Base-by-base conservation (phyloP, 768 basidiomycete genomes). In the Calocera viscosa region DNA sequence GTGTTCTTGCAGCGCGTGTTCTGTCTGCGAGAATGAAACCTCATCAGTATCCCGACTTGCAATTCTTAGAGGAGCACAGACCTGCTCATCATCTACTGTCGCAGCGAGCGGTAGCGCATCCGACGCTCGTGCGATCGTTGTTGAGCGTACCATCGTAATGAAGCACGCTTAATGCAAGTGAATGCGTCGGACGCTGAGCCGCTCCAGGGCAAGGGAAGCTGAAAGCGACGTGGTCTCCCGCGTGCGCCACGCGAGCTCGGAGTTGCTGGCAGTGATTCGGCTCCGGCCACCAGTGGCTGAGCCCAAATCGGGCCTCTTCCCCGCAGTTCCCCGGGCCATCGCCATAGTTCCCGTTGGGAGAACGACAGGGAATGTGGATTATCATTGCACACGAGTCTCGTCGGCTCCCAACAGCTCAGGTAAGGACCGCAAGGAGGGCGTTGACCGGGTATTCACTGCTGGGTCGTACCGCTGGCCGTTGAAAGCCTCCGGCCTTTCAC, bases 1-100 rank as follows among this genome's bases (percentile, higher is more conserved):
- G 81, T 97, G 93, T 77, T 98, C 96, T 74, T 94, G 91, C 41
- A 99, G 80, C 66, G 88, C 82, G 74, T 90, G 88, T 77, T 98
- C 94, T 70, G 92, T 96, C 95, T 98, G 70, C 26, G n/a, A 17
- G 32, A n/a, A 2, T 11, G 33, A 39, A 43, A 67, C 64, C 43
- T 32, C 22, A 67, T 70, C 49, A 64, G 63, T 53, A n/a, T 64
- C 70, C 49, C 63, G 49, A 38, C 53, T 30, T 28, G 34, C 24
- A 67, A 39, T 49, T 47, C 47, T 65, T 63, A 17, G 65, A 74
- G 67, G 69, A 63, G 43, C 24, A 35, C 38, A 12, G 16, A 94
- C 95, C 82, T 91, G 87, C 76, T 98, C 95, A 74, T 98, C 96
- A 74, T 99, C 96, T 14, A 97, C 96, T 70, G 90, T 94, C 0